phyloP scores from a whole-genome alignment of 805 yeast species.

The Lipomyces yamanashiensis region DNA sequence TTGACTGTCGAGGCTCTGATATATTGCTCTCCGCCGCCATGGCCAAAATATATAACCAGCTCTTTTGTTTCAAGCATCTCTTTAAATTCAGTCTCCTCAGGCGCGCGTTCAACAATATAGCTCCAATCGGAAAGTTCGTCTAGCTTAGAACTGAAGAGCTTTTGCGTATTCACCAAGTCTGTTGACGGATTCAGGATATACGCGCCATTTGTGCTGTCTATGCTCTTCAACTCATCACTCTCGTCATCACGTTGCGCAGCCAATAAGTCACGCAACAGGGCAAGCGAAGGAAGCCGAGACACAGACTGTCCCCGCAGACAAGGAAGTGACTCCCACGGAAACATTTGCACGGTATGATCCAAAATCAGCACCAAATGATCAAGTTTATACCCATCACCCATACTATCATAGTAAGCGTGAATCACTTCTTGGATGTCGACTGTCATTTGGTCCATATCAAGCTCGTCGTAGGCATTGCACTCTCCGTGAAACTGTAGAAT shows the following conservation, averaged over 20 bases:
- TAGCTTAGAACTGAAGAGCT: constrained; percentile 51
- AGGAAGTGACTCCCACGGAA: constrained; percentile 91
- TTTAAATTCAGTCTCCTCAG: constrained; percentile 60
- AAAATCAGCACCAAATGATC: constrained; percentile 73
- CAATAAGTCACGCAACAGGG: constrained; percentile 50
- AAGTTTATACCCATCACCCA: constrained; percentile 13
- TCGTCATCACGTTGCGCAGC: neutral
- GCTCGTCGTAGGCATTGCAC: constrained; percentile 65
- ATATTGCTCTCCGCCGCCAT: constrained; percentile 94
- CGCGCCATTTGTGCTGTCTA: constrained; percentile 47
- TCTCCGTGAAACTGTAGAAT: constrained; percentile 66
- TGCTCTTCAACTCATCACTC: neutral
- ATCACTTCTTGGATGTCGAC: constrained; percentile 55
- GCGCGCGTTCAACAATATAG: constrained; percentile 60
- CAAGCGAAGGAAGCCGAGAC: constrained; percentile 75
- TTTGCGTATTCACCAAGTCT: constrained; percentile 73
- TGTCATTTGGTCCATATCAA: constrained; percentile 61
- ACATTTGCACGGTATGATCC: constrained; percentile 62
- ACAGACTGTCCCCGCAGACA: constrained; percentile 60
- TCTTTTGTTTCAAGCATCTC: constrained; percentile 51
- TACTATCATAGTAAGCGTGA: constrained; percentile 26
- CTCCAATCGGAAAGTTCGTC: constrained; percentile 50
- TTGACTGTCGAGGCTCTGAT: constrained; percentile 61
- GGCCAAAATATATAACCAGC: constrained; percentile 82
- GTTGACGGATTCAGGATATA: constrained; percentile 82